Base-by-base conservation (phyloP, 108 stramenopile genomes). In the Cyclotella kingstonii region DNA sequence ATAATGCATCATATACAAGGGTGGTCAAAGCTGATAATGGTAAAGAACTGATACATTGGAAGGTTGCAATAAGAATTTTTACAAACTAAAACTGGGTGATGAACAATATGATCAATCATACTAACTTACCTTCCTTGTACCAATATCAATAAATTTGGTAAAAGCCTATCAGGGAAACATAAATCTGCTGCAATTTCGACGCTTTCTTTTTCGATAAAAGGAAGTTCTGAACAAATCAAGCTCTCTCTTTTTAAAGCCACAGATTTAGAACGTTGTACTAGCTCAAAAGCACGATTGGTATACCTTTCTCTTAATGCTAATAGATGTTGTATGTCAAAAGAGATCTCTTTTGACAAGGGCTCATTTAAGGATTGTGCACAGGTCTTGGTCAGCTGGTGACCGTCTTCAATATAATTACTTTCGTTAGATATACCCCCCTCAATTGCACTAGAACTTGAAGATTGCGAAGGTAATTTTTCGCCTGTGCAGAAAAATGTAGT, bases 111-210 rank as follows among this genome's bases (percentile, higher is more conserved):
- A 55, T 18, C 25, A 2, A 51, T 15, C 17, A 0, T 28, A 5
- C 0, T 5, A 8, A 29, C 83, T 46, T 49, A 84, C 84, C 84
- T 81, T 66, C 82, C 85, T 48, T 86, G 82, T 42, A 81, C 68
- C 21, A 86, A 11, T 14, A 77, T 8, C 34, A 68, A 62, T 71
- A 86, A 76, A 67, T 70, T 63, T 5, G 58, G 48, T 26, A 86
- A 55, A 8, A 78, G 67, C 34, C 45, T 49, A 54, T 81, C 71
- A 5, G 85, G 82, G 48, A 86, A 83, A 25, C 54, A 68, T 9
- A 67, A 80, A 46, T 73, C 58, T 23, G 63, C 67, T 28, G 10
- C 45, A 36, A 63, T 48, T n/a, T 66, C 64, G 2, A 61, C 65
- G 36, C 56, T 64, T 36, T 23, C 64, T 38, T 51, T 52, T 43